These are phyloP conservation scores for Nicotiana knightiana DNA, from an alignment of 257 asterid genomes.

Conservation along the genomic window DNA sequence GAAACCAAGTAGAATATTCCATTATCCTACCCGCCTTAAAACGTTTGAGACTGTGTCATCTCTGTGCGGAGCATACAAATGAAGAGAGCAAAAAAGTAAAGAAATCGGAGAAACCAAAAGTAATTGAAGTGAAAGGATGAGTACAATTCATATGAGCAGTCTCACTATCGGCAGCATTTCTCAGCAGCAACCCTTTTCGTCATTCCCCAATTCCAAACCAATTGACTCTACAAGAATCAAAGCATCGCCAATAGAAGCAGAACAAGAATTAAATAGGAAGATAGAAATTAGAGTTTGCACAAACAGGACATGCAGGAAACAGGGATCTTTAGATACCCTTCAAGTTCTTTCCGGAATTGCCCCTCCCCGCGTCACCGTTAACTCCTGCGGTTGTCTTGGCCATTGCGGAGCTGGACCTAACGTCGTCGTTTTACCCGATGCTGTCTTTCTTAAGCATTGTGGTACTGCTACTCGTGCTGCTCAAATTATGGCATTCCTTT, in stretches of 20 bases:
- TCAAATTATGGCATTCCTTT: constrained; percentile 42
- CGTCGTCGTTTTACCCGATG: constrained; percentile 59
- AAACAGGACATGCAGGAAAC: constrained; percentile 69
- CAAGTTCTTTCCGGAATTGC: constrained; percentile 71
- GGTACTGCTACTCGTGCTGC: constrained; percentile 71
- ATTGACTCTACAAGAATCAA: constrained; percentile 14
- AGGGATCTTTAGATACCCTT: constrained; percentile 67
- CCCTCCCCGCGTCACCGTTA: constrained; percentile 58
- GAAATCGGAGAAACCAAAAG: not conserved
- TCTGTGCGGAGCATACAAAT: not conserved
- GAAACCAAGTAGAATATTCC: not conserved
- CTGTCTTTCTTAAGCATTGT: constrained; percentile 52
- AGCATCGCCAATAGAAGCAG: constrained; percentile 14
- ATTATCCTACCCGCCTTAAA: not conserved
- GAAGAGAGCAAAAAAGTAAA: not conserved
- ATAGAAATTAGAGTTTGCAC: constrained; percentile 70
- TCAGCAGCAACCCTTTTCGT: not conserved
- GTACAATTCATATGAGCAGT: constrained; percentile 3
- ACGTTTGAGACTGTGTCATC: not conserved
- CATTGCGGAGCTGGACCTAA: constrained; percentile 85
- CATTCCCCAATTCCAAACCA: constrained; percentile 10
- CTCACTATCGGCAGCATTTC: not conserved
- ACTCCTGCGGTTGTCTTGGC: constrained; percentile 84
- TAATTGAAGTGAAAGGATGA: not conserved
- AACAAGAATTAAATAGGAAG: not conserved